Conservation (phyloP, 768 basidiomycete genomes). For the Gyrodon lividus region DNA sequence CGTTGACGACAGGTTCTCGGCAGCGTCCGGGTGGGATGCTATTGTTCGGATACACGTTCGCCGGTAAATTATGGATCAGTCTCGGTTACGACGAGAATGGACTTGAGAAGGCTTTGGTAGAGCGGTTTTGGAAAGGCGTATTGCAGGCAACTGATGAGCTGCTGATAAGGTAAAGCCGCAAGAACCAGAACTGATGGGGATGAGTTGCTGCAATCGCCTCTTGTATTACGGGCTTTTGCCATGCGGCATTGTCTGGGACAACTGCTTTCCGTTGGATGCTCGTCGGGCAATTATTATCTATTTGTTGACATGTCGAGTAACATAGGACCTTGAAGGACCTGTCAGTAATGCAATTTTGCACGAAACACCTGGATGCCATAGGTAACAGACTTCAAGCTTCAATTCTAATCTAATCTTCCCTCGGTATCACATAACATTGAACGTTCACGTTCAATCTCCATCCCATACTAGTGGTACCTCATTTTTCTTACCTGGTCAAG, state of each 20-base stretch:
- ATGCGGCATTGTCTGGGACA: not conserved
- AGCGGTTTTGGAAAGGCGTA: constrained; percentile 66
- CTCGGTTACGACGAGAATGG: constrained; percentile 80
- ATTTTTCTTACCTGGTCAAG: not conserved
- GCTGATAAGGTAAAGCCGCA: constrained; percentile 33
- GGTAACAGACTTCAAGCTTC: too few species aligned
- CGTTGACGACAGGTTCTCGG: constrained; percentile 81
- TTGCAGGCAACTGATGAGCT: constrained; percentile 57
- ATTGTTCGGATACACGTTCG: constrained; percentile 79
- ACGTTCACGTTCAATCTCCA: not conserved
- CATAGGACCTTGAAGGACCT: too few species aligned
- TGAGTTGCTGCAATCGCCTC: not conserved
- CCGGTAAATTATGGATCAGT: constrained; percentile 73
- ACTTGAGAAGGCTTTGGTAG: constrained; percentile 59
- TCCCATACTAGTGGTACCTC: not conserved
- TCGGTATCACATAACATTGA: too few species aligned
- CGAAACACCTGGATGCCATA: too few species aligned
- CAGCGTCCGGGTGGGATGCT: constrained; percentile 77
- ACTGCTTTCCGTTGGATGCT: not conserved
- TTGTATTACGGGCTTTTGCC: not conserved
- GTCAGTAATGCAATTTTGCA: too few species aligned
- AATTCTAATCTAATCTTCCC: too few species aligned
- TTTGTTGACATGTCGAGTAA: not conserved
- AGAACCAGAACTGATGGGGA: not conserved
- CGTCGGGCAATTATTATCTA: not conserved